These are phyloP conservation scores for Pyricularia sp. DNA, from an alignment of 2,329 filamentous ascomycete genomes.

Conservation along the genomic window DNA sequence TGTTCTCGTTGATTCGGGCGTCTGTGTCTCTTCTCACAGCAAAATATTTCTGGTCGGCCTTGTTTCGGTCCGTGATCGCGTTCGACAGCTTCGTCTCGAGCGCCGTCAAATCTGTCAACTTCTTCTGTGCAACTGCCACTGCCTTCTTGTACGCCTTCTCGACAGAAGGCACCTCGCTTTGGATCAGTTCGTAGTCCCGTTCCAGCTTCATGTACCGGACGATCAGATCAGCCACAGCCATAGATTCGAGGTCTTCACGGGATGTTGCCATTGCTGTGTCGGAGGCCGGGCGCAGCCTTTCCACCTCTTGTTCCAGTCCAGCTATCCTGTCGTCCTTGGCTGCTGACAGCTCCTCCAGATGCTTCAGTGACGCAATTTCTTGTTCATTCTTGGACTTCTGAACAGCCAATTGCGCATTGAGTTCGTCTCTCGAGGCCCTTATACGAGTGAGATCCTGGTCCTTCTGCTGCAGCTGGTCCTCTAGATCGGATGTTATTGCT, in stretches of 20 bases:
- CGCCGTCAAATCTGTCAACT: constrained; percentile 65
- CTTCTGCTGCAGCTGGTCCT: constrained; percentile 69
- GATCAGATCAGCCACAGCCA: constrained; percentile 63
- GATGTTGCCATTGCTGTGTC: constrained; percentile 35
- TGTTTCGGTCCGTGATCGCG: constrained; percentile 79
- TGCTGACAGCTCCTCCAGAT: constrained; percentile 70
- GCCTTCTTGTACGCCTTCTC: constrained; percentile 88
- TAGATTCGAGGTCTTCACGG: constrained; percentile 41
- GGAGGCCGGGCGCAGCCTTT: constrained; percentile 50
- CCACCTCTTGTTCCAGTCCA: constrained; percentile 73
- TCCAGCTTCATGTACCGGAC: constrained; percentile 66
- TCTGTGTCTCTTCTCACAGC: constrained; percentile 92
- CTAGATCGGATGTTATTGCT: constrained; percentile 62
- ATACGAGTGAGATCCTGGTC: constrained; percentile 84
- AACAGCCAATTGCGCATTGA: constrained; percentile 71
- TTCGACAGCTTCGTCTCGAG: constrained; percentile 71
- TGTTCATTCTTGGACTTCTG: constrained; percentile 73
- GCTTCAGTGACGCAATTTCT: constrained; percentile 57
- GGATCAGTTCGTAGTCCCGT: constrained; percentile 73
- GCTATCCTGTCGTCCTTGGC: constrained; percentile 74
- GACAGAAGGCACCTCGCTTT: constrained; percentile 79
- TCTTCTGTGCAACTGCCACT: constrained; percentile 75
- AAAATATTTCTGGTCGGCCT: constrained; percentile 97
- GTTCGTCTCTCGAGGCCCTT: constrained; percentile 73
- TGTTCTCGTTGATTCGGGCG: constrained; percentile 69